Evolutionary conservation across 163 green algal species (phyloP).

Genomic region (Scenedesmus sp.): DNA sequence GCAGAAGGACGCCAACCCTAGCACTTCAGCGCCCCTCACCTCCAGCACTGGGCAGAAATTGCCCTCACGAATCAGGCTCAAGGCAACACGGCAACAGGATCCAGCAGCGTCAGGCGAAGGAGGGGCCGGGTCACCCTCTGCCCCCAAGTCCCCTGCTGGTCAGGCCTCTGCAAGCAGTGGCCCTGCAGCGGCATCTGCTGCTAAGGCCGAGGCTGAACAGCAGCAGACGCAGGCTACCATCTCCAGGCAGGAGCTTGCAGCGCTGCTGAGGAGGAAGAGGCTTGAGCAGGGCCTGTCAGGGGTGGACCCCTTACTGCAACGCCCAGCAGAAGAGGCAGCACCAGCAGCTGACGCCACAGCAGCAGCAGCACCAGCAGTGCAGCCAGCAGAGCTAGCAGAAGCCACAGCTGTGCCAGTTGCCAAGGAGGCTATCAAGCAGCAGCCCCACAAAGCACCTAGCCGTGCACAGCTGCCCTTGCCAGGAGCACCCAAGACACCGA

Average conservation of each 20-base stretch:
- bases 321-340: neutral
- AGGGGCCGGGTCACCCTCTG: neutral
- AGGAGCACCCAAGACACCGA: neutral
- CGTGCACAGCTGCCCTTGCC: neutral
- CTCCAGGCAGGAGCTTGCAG: slow-evolving; percentile 26
- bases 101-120: neutral
- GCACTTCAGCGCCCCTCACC: neutral
- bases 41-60: slow-evolving; percentile 18
- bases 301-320: neutral
- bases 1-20: neutral
- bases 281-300: neutral
- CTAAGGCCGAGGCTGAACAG: neutral
- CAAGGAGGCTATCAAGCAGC: neutral
- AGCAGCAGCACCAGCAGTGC: neutral
- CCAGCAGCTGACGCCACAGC: neutral
- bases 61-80: slow-evolving; percentile 27
- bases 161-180: neutral
- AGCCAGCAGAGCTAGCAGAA: neutral
- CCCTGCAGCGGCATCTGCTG: slow-evolving; percentile 19
- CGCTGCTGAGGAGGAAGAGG: slow-evolving; percentile 13
- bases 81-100: neutral
- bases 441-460: neutral
- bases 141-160: slow-evolving; percentile 1
- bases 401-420: neutral
- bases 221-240: slow-evolving; percentile 22